Evolutionary conservation across 2,329 filamentous ascomycete genomes (phyloP).

Genomic region (Fusarium sp.): DNA sequence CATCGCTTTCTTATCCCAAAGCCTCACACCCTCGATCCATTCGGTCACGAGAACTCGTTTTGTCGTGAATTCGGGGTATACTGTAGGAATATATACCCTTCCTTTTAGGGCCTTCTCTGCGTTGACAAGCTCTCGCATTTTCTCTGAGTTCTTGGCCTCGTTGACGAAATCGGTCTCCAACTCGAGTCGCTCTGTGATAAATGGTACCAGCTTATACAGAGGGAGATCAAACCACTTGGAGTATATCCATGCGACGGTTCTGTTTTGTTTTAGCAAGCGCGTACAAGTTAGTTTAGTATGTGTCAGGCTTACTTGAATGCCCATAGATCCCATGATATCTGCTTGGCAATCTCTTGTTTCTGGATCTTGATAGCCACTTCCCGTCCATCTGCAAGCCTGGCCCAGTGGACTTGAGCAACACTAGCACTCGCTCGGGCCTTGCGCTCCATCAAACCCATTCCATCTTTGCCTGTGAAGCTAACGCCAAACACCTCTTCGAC

Average conservation of each 20-base stretch:
- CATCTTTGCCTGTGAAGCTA: slow-evolving; percentile 77
- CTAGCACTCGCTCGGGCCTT: slow-evolving; percentile 80
- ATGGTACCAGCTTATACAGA: slow-evolving; percentile 89
- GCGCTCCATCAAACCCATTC: slow-evolving; percentile 72
- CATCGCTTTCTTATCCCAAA: slow-evolving; percentile 92
- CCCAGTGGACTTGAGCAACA: slow-evolving; percentile 98
- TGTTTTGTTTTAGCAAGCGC: slow-evolving; percentile 47
- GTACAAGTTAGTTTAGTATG: neutral
- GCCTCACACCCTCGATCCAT: slow-evolving; percentile 94
- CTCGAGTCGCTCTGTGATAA: slow-evolving; percentile 89
- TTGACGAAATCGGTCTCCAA: slow-evolving; percentile 95
- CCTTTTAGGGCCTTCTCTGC: slow-evolving; percentile 79
- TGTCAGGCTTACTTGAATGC: slow-evolving; percentile 78
- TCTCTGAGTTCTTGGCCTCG: slow-evolving; percentile 87
- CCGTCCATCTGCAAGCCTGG: slow-evolving; percentile 82
- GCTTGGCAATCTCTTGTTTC: slow-evolving; percentile 91
- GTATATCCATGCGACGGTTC: slow-evolving; percentile 83
- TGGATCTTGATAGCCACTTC: slow-evolving; percentile 97
- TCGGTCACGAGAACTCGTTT: slow-evolving; percentile 91
- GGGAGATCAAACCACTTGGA: slow-evolving; percentile 93
- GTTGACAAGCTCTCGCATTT: slow-evolving; percentile 82
- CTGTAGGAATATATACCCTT: slow-evolving; percentile 87
- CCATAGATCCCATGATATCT: slow-evolving; percentile 96
- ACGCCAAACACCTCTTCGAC: slow-evolving; percentile 94
- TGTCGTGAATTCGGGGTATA: slow-evolving; percentile 85